phyloP scores from a whole-genome alignment of 1,284 basidiomycete genomes.

The Phellopilus nigrolimitatus region DNA sequence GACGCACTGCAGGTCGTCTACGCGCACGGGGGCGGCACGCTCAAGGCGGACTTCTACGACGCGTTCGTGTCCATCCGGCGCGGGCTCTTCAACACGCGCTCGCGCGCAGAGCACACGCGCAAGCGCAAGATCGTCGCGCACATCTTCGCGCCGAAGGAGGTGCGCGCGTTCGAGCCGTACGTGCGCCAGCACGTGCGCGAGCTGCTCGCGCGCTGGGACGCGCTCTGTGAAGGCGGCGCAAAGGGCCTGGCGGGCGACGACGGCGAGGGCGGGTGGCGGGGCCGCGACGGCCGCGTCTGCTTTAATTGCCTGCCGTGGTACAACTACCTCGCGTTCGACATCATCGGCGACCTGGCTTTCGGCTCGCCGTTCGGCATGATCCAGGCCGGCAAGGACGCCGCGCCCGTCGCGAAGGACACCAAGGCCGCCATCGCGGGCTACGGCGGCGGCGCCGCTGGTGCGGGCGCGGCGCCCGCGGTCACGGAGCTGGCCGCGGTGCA shows the following conservation, averaged over 20 bases:
- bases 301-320: constrained; percentile 72
- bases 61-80: constrained; percentile 36
- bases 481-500: constrained; percentile 74
- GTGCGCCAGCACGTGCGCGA: constrained; percentile 60
- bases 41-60: constrained; percentile 42
- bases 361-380: constrained; percentile 91
- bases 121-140: constrained; percentile 45
- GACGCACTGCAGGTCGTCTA: constrained; percentile 73
- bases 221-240: constrained; percentile 51
- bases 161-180: constrained; percentile 79
- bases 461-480: constrained; percentile 80
- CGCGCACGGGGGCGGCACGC: constrained; percentile 73
- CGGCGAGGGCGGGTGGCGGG: constrained; percentile 63
- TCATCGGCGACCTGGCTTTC: constrained; percentile 82
- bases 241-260: constrained; percentile 55
- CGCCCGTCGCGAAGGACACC: constrained; percentile 50
- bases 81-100: constrained; percentile 43
- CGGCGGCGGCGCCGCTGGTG: constrained; percentile 54
- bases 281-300: constrained; percentile 59
- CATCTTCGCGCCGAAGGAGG: constrained; percentile 61
- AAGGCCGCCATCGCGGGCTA: constrained; percentile 53
- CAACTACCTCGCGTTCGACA: constrained; percentile 86
- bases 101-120: constrained; percentile 45
- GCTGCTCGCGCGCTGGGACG: constrained; percentile 76
- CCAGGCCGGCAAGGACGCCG: constrained; percentile 66